Evolutionary conservation across 2,329 filamentous ascomycete species (phyloP).

Genomic region (Clarireedia homoeocarpa): DNA sequence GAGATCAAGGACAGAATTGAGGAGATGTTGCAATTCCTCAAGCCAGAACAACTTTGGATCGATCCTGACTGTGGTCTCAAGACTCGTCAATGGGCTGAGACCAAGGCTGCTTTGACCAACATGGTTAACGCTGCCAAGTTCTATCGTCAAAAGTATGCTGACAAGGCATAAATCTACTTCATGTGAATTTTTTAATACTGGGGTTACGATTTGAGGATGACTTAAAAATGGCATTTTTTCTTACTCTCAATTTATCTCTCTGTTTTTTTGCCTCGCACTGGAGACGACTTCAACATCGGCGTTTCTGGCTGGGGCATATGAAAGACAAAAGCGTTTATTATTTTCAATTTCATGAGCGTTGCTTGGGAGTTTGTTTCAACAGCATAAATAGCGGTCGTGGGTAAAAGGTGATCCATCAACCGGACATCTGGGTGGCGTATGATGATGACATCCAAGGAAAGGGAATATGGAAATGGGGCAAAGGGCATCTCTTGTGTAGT

Average conservation of each 20-base stretch:
- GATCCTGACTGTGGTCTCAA: slow-evolving; percentile 99
- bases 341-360: slow-evolving; percentile 9
- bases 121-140: slow-evolving; percentile 97
- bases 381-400: slow-evolving; percentile 22
- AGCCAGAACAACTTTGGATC: slow-evolving; percentile 98
- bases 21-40: slow-evolving; percentile 97
- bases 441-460: neutral
- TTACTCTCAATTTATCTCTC: slow-evolving; percentile 12
- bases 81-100: slow-evolving; percentile 98
- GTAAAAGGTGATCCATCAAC: slow-evolving; percentile 31
- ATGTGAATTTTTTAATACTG: slow-evolving; percentile 11
- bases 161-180: slow-evolving; percentile 15
- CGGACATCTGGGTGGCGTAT: slow-evolving; percentile 24
- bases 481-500: slow-evolving; percentile 7
- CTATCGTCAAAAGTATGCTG: slow-evolving; percentile 81
- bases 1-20: slow-evolving; percentile 97
- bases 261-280: slow-evolving; percentile 19
- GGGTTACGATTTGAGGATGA: slow-evolving; percentile 9
- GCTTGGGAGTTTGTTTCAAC: slow-evolving; percentile 23
- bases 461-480: neutral
- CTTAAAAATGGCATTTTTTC: slow-evolving; percentile 5
- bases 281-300: slow-evolving; percentile 44
- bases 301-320: slow-evolving; percentile 28
- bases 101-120: slow-evolving; percentile 91
- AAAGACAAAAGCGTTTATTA: slow-evolving; percentile 26